Conservation (phyloP, 2,329 filamentous ascomycete species). For the Stemphylium beticola region DNA sequence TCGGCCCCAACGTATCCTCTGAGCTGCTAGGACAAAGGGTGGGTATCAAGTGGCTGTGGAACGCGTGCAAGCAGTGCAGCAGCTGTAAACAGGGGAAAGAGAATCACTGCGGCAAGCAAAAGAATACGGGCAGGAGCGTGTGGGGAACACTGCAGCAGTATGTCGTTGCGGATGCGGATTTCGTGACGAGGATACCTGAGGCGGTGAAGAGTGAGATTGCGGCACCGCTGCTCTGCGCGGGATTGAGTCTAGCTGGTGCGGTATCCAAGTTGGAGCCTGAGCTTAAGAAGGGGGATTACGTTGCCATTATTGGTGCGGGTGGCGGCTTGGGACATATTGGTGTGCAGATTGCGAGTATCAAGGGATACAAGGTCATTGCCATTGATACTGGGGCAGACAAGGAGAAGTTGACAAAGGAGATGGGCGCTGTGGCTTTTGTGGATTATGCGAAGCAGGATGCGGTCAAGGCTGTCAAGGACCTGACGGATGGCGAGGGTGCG, state of each 20-base stretch:
- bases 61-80: conserved; percentile 49
- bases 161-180: conserved; percentile 41
- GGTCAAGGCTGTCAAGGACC: conserved; percentile 47
- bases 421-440: conserved; percentile 76
- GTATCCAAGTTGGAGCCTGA: conserved; percentile 85
- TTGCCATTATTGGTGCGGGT: conserved; percentile 84
- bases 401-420: conserved; percentile 67
- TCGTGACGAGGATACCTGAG: conserved; percentile 42
- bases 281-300: conserved; percentile 72
- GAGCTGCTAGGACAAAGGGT: conserved; percentile 47
- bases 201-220: conserved; percentile 47
- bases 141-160: conserved; percentile 48
- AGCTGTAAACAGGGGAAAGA: conserved; percentile 45
- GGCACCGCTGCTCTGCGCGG: conserved; percentile 46
- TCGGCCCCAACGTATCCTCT: conserved; percentile 35
- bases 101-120: conserved; percentile 52
- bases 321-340: conserved; percentile 81
- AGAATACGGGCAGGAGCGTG: conserved; percentile 51
- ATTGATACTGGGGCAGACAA: conserved; percentile 88
- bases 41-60: conserved; percentile 56
- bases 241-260: conserved; percentile 71
- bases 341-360: conserved; percentile 80
- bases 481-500: conserved; percentile 53
- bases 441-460: conserved; percentile 71
- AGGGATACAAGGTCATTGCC: conserved; percentile 82